Conservation (phyloP, 139 green algal species). For the Chlamydomonas applanata region DNA sequence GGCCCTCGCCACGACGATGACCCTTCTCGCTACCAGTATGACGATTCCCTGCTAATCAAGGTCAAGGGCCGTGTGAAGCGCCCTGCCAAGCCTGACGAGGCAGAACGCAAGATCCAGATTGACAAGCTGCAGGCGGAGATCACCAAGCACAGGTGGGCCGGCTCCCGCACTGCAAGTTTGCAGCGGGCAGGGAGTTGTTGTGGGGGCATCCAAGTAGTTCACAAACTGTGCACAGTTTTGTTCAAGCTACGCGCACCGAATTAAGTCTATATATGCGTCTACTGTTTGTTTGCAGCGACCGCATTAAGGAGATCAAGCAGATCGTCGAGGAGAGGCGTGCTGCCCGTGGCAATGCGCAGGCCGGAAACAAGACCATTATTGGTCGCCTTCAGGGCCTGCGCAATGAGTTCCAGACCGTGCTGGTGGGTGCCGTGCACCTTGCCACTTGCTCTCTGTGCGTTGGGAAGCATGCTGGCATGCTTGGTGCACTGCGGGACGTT, state of each 20-base stretch:
- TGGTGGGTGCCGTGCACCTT: slow-evolving; percentile 35
- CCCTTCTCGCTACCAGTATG: slow-evolving; percentile 26
- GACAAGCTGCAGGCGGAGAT: slow-evolving; percentile 54
- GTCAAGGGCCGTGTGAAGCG: slow-evolving; percentile 41
- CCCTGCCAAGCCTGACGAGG: slow-evolving; percentile 44
- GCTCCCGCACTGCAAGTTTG: no score
- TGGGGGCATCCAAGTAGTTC: no score
- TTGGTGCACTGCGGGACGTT: no score
- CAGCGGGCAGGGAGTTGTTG: no score
- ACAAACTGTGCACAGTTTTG: no score
- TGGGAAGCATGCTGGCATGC: no score
- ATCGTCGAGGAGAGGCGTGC: slow-evolving; percentile 27
- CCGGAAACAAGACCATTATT: slow-evolving; percentile 28
- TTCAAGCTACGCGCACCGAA: no score
- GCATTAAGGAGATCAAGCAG: slow-evolving; percentile 60
- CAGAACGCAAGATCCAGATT: slow-evolving; percentile 44
- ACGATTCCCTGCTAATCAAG: slow-evolving; percentile 34
- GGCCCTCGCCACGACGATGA: slow-evolving; percentile 8
- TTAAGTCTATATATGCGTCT: no score
- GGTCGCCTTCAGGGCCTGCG: slow-evolving; percentile 29
- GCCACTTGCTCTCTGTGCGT: no score
- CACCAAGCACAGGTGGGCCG: slow-evolving; percentile 22
- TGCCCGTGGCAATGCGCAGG: slow-evolving; percentile 7
- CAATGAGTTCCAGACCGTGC: slow-evolving; percentile 34
- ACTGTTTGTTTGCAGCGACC: slow-evolving; percentile 12